Percentiles rank a stretch among this genome's conserved stretches.
Evolutionary conservation across 2,329 filamentous ascomycete genomes (phyloP).

Genomic region (Arthroderma uncinatum): DNA sequence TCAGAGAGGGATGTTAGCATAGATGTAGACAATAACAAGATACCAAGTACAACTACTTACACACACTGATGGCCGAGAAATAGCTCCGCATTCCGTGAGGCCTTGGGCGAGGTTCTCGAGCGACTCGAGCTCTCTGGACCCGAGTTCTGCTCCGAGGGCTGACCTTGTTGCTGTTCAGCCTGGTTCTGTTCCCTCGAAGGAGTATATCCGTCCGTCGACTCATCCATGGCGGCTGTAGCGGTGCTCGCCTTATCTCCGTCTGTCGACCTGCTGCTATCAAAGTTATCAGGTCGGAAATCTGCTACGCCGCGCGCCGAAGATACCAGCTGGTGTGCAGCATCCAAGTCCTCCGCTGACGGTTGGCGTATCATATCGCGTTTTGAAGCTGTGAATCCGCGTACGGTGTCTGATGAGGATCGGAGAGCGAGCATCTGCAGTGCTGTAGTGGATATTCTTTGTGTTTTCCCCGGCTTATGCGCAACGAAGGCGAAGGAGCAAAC

Average conservation of each 20-base stretch:
- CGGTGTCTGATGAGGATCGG: background rate
- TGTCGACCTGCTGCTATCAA: conserved; percentile 12
- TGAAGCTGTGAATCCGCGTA: conserved; percentile 7
- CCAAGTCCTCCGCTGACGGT: conserved; percentile 38
- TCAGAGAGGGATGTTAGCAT: conserved; percentile 9
- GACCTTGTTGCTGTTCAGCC: conserved; percentile 9
- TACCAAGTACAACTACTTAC: conserved; percentile 18
- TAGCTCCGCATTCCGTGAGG: conserved; percentile 26
- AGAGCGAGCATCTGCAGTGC: conserved; percentile 4
- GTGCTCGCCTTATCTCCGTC: conserved; percentile 16
- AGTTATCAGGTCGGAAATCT: conserved; percentile 21
- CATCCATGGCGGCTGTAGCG: conserved; percentile 12
- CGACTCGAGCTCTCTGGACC: conserved; percentile 14
- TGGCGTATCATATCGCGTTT: conserved; percentile 23
- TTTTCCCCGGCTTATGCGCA: background rate
- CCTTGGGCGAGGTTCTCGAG: conserved; percentile 25
- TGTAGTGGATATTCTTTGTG: background rate
- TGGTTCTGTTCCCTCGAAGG: background rate
- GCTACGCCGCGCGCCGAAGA: conserved; percentile 37
- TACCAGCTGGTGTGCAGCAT: conserved; percentile 39
- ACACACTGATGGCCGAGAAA: conserved; percentile 35
- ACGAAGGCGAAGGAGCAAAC: background rate
- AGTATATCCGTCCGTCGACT: background rate
- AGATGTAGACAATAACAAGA: background rate
- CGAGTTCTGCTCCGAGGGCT: conserved; percentile 13